These are phyloP conservation scores for Auxenochlorella pyrenoidosa DNA, from an alignment of 139 green algal species.

Conservation along the genomic window DNA sequence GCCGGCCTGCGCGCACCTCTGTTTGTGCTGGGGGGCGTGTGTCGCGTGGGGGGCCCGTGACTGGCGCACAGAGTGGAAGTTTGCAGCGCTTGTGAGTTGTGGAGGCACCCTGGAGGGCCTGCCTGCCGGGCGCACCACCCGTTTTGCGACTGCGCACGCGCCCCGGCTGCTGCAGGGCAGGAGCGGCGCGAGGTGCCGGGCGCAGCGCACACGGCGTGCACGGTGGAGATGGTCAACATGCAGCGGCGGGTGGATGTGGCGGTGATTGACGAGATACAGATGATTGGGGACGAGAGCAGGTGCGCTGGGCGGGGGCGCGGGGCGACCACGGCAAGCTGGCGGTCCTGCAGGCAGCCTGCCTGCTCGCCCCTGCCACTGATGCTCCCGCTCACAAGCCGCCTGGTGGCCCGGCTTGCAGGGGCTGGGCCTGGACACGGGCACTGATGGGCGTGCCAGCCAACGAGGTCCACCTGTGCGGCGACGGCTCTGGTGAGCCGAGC, in stretches of 20 bases:
- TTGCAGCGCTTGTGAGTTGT: neutral
- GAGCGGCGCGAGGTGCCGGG: slow-evolving; percentile 81
- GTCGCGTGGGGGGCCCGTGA: no score
- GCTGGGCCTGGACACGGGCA: slow-evolving; percentile 95
- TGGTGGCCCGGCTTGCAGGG: slow-evolving; percentile 49
- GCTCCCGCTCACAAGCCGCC: neutral
- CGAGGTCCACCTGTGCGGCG: slow-evolving; percentile 96
- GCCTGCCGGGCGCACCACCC: no score
- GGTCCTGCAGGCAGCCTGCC: neutral
- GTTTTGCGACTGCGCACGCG: neutral
- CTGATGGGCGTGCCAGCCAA: slow-evolving; percentile 85
- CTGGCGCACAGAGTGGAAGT: neutral
- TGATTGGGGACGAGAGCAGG: slow-evolving; percentile 82
- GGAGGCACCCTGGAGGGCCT: neutral
- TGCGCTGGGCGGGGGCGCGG: neutral
- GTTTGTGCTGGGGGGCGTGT: no score
- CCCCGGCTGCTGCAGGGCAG: slow-evolving; percentile 72
- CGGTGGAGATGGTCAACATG: slow-evolving; percentile 92
- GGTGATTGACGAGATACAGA: slow-evolving; percentile 96
- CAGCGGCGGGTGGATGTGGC: slow-evolving; percentile 82
- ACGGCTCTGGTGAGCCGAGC: slow-evolving; percentile 59
- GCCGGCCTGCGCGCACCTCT: neutral
- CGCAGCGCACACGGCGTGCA: slow-evolving; percentile 89
- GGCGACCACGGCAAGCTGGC: no score
- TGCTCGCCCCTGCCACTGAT: neutral